Conservation (phyloP, 768 basidiomycete species). For the Nidularia sp. region DNA sequence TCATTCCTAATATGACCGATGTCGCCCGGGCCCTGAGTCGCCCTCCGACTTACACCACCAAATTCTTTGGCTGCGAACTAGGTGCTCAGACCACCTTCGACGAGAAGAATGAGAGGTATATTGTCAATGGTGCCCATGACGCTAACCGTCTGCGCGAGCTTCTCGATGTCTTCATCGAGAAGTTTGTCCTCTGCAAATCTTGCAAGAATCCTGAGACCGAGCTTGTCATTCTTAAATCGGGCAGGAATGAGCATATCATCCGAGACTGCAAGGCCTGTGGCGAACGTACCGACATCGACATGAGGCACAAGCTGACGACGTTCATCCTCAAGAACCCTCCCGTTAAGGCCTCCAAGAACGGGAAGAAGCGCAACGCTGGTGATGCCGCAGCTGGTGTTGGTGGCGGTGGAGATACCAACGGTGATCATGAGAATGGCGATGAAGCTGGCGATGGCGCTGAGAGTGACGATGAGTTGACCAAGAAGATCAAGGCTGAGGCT, state of each 20-base stretch:
- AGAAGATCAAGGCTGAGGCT: conserved; percentile 89
- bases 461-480: conserved; percentile 85
- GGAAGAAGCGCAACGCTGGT: conserved; percentile 53
- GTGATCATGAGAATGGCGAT: conserved; percentile 35
- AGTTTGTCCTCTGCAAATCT: conserved; percentile 93
- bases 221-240: conserved; percentile 81
- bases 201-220: conserved; percentile 99
- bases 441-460: conserved; percentile 53
- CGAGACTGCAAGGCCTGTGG: conserved; percentile 99
- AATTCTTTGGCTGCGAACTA: conserved; percentile 98
- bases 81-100: conserved; percentile 97
- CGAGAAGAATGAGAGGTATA: conserved; percentile 96
- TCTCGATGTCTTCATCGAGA: conserved; percentile 95
- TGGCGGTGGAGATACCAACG: conserved; percentile 30
- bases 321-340: conserved; percentile 99
- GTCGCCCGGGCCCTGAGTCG: conserved; percentile 93
- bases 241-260: conserved; percentile 78
- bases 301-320: conserved; percentile 94
- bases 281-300: conserved; percentile 85
- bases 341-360: conserved; percentile 71
- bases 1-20: conserved; percentile 97
- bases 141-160: conserved; percentile 89
- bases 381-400: conserved; percentile 44
- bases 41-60: conserved; percentile 94
- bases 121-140: conserved; percentile 97